Evolutionary conservation across 768 basidiomycete genomes (phyloP).

Genomic region (Lactarius vividus): DNA sequence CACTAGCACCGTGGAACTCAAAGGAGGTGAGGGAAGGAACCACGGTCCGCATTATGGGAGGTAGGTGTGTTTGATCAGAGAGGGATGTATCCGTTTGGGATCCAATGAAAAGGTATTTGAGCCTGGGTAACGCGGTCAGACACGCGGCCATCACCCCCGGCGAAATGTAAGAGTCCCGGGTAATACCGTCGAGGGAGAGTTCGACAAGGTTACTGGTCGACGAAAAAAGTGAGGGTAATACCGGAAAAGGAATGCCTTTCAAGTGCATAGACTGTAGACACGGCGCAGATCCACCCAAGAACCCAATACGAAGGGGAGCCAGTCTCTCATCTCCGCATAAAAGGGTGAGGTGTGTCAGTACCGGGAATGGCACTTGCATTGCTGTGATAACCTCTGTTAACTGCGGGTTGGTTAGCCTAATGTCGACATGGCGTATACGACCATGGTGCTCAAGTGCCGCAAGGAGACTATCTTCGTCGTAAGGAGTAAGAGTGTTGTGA

Average conservation of each 20-base stretch:
- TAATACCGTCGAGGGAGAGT: not conserved
- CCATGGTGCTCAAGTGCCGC: not conserved
- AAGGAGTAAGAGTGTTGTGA: not conserved
- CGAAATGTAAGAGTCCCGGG: not conserved
- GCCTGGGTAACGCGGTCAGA: not conserved
- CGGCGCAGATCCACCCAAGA: conserved; percentile 2
- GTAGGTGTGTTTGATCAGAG: not conserved
- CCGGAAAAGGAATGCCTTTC: not conserved
- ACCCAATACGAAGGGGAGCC: not conserved
- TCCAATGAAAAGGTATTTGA: not conserved
- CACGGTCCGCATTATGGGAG: not conserved
- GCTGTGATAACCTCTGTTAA: not conserved
- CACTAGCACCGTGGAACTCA: not conserved
- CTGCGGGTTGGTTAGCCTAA: not conserved
- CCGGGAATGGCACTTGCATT: not conserved
- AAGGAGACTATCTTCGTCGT: not conserved
- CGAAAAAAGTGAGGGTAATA: not conserved
- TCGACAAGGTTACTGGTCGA: not conserved
- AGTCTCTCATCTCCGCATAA: not conserved
- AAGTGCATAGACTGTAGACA: not conserved
- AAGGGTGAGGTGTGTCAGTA: not conserved
- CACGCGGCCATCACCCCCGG: not conserved
- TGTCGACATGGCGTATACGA: not conserved
- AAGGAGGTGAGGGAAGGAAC: not conserved
- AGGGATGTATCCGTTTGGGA: not conserved